These are phyloP conservation scores for Berberis vulgaris DNA, from an alignment of 164 flowering plant species.

Conservation along the genomic window DNA sequence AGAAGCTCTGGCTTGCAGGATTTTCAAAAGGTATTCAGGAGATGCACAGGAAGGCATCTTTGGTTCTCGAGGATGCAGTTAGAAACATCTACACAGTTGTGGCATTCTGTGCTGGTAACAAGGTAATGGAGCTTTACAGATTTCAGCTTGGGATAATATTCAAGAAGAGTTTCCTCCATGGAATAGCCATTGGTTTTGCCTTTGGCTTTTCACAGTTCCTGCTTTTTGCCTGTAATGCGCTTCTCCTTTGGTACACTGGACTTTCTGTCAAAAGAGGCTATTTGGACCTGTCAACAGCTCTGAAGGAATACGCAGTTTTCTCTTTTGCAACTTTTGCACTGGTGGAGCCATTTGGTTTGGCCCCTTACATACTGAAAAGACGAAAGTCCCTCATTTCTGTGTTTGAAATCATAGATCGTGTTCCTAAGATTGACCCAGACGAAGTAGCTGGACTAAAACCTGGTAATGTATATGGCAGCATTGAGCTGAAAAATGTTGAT, in stretches of 20 bases:
- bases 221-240: constrained; percentile 92
- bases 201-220: constrained; percentile 97
- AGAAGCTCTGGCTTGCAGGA: too few species aligned
- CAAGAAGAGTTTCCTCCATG: constrained; percentile 78
- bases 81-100: constrained; percentile 96
- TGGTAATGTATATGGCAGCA: constrained; percentile 82
- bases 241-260: constrained; percentile 91
- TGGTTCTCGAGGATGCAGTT: constrained; percentile 97
- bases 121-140: constrained; percentile 17
- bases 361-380: constrained; percentile 90
- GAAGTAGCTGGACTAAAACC: constrained; percentile 76
- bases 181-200: constrained; percentile 84
- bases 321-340: constrained; percentile 97
- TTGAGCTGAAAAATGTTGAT: constrained; percentile 81
- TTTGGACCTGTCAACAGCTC: constrained; percentile 52
- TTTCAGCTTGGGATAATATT: constrained; percentile 61
- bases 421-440: constrained; percentile 87
- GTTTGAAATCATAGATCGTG: constrained; percentile 86
- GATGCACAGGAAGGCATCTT: constrained; percentile 54
- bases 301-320: constrained; percentile 91
- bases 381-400: constrained; percentile 84
- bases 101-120: constrained; percentile 94
- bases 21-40: too few species aligned
- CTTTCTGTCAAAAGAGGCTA: constrained; percentile 37
- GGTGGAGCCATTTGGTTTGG: constrained; percentile 96